These are phyloP conservation scores for Cytidiella melzeri DNA, from an alignment of 768 basidiomycete species.

Conservation along the genomic window DNA sequence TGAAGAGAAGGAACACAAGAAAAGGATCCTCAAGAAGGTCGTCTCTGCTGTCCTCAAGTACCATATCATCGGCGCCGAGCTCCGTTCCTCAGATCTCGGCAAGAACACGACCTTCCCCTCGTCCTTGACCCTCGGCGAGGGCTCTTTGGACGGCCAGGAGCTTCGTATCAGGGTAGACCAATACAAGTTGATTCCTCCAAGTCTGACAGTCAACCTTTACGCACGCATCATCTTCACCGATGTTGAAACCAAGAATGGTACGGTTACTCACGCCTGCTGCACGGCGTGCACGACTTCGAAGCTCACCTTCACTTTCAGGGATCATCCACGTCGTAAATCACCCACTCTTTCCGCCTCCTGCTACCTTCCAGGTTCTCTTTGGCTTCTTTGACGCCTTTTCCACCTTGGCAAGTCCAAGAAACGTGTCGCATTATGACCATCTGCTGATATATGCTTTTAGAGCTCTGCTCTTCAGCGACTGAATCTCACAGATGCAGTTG, in stretches of 20 bases:
- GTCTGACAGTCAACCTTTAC: conserved; percentile 39
- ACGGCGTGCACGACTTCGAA: neutral
- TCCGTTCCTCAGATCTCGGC: conserved; percentile 34
- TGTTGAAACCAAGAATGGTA: conserved; percentile 46
- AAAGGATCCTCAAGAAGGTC: conserved; percentile 48
- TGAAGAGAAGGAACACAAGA: conserved; percentile 36
- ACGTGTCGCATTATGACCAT: neutral
- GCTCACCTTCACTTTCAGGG: conserved; percentile 22
- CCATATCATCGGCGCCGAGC: conserved; percentile 43
- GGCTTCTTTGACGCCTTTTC: conserved; percentile 38
- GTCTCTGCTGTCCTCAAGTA: conserved; percentile 50
- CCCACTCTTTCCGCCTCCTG: conserved; percentile 50
- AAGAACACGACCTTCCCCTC: conserved; percentile 52
- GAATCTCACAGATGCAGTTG: conserved; percentile 37
- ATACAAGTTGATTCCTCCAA: conserved; percentile 25
- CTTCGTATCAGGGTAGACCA: conserved; percentile 38
- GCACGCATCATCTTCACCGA: conserved; percentile 37
- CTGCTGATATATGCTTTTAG: conserved; percentile 21
- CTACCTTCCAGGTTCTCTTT: conserved; percentile 44
- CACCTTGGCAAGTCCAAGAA: conserved; percentile 37
- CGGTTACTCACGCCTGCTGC: conserved; percentile 5
- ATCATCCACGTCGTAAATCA: conserved; percentile 48
- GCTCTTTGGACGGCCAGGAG: conserved; percentile 37
- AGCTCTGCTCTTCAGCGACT: conserved; percentile 53
- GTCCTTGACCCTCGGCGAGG: conserved; percentile 35